Evolutionary conservation across 208 protist species (phyloP).

Genomic region (Kentomonas sorsogonicus): DNA sequence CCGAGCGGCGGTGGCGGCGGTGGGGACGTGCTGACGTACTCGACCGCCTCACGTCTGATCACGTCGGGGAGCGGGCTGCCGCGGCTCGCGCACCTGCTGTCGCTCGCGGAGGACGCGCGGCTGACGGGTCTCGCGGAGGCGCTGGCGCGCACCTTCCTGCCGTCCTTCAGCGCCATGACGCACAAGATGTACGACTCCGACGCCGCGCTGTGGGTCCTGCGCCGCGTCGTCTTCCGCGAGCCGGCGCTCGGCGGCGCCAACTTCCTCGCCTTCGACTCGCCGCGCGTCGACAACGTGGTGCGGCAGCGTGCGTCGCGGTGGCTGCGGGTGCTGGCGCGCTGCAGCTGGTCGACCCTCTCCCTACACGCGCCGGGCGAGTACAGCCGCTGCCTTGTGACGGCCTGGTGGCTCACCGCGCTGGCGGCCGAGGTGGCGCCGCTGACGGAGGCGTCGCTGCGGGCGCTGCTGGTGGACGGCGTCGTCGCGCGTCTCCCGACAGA

Average conservation of each 20-base stretch:
- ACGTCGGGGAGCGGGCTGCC: constrained; percentile 10
- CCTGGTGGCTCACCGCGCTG: constrained; percentile 62
- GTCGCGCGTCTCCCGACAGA: constrained; percentile 39
- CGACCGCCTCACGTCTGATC: constrained; percentile 12
- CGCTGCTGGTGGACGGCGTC: constrained; percentile 36
- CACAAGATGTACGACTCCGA: constrained; percentile 21
- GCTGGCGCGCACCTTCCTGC: constrained; percentile 35
- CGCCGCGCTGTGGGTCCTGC: constrained; percentile 45
- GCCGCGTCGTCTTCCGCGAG: constrained; percentile 36
- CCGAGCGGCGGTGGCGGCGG: not conserved
- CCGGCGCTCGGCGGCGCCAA: constrained; percentile 5
- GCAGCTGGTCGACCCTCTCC: constrained; percentile 35
- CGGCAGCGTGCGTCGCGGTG: constrained; percentile 40
- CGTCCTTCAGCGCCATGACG: constrained; percentile 18
- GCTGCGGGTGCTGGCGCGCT: constrained; percentile 38
- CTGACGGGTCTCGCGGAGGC: constrained; percentile 25
- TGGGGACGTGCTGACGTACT: not conserved
- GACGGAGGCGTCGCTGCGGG: constrained; percentile 19
- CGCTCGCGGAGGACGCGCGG: constrained; percentile 12
- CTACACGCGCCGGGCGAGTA: no score
- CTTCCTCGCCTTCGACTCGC: constrained; percentile 19
- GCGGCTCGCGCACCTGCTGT: constrained; percentile 14
- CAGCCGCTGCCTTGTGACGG: constrained; percentile 6
- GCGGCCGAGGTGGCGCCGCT: constrained; percentile 43
- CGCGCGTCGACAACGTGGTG: constrained; percentile 35